Base-by-base conservation (phyloP, 139 green algal species). In the Chlamydomonas sp. region DNA sequence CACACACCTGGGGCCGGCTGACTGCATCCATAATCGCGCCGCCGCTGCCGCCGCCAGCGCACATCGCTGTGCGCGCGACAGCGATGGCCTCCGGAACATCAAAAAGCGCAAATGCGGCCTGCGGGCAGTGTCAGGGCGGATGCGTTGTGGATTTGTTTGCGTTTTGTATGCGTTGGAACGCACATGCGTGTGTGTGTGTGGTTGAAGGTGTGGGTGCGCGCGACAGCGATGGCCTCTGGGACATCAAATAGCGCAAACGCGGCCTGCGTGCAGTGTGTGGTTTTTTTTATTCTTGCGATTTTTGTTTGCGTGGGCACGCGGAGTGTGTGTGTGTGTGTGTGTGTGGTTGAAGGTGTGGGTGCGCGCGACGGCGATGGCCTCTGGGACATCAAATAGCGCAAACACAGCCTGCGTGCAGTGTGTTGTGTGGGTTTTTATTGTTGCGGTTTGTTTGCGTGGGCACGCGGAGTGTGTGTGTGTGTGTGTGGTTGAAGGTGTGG, bases 21-120 rank as follows among this genome's bases (percentile, higher is more conserved):
- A 94, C 69, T 1, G 59, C 28, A 2, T 67, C 69, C 65, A 87
- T 29, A 58, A 69, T 16, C 13, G 13, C 29, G 62, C 31, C 16
- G 50, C 68, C 39, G 39, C n/a, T 31, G 28, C 68, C 74, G 50
- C 68, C 39, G 39, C n/a, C 38, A n/a, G 65, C 74, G 76, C 90
- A 96, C 57, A 91, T 70, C 8, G 83, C 74, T 36, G 69, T 84
- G 54, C 88, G 84, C 0, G 77, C 64, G 2, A 96, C 89, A 0
- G 89, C 87, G 26, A 96, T 88, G 3, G 81, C 74, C 68, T 96
- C 89, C 0, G 89, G 89, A 6, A 95, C 76, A 74, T 96, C 90
- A 73, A 91, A 96, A 3, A 85, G 50, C 0, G 84, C 80, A 85
- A 96, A 91, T n/a, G 75, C 79, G 20, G 73, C 75, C 74, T 71